Evolutionary conservation across 352 stramenopile species (phyloP), one percentile per base, ranked within the genome.

Genomic region (Globisporangium nagaii): DNA sequence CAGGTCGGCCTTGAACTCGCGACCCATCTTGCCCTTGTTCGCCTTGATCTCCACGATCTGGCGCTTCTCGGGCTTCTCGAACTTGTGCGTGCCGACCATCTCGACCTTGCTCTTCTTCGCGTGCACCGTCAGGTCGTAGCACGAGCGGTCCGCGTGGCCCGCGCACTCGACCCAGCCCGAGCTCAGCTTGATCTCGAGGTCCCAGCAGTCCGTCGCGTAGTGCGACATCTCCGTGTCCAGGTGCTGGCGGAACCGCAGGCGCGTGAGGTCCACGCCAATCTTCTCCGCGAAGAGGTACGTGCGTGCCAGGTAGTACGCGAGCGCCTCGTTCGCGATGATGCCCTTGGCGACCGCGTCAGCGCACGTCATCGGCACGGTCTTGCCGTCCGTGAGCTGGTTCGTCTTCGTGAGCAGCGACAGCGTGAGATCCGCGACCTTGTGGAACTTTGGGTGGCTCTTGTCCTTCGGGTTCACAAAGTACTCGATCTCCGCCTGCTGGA

Each of bases 401-500:
- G 96, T 95, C 53, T 90, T 87, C 49, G 88, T 93, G 49, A 97
- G 87, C n/a, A 98, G 80, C 53, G 92, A 88, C 30, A 98, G 73
- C 58, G 87, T 65, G 50, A 97, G 86, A 53, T 90, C 69, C 7
- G 80, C 80, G 9, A 99, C 84, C 9, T 69, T 73, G 25, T 65
- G 56, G 68, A 99, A 99, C 62, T 98, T 98, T 17, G 93, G 78
- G 77, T 99, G 97, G n/a, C 80, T 78, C 80, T 99, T 99, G 66
- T 99, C 92, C 58, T 98, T 96, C 0, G 97, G 97, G 71, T 99
- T 96, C 31, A 99, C 95, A 79, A 99, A 99, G 62, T 92, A 93
- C 66, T 99, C 97, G 53, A 99, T 99, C 80, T 99, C 97, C 37
- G 93, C 96, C 91, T 99, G 98, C 70, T 95, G 97, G 78, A 99